Percentiles rank a stretch among this genome's conserved stretches.
phyloP scores from a whole-genome alignment of 345 rosid genomes.

The Turnera subulata region DNA sequence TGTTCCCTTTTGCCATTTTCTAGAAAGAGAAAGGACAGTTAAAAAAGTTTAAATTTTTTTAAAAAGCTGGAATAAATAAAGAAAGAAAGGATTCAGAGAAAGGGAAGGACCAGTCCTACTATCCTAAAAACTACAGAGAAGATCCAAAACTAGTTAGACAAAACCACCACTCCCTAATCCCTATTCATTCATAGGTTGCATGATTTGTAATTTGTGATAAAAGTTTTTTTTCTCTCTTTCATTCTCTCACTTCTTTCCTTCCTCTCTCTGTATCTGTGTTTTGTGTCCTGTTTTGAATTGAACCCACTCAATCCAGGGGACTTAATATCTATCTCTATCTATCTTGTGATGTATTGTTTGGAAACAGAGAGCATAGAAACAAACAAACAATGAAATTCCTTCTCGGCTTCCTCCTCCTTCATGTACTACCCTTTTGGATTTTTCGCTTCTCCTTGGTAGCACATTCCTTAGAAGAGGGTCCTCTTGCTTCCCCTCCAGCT shows the following conservation, averaged over 20 bases:
- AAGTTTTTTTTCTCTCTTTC: too few species aligned
- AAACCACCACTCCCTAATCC: too few species aligned
- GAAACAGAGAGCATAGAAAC: slow-evolving; percentile 4
- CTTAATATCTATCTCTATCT: slow-evolving; percentile 16
- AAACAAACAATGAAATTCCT: slow-evolving; percentile 38
- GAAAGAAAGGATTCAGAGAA: slow-evolving; percentile 3
- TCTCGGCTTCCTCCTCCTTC: slow-evolving; percentile 32
- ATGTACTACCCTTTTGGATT: slow-evolving; percentile 44
- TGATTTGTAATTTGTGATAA: not conserved
- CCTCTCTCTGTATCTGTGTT: slow-evolving; percentile 4
- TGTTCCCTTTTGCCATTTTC: slow-evolving; percentile 6
- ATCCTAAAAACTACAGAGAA: not conserved
- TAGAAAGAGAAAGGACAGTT: not conserved
- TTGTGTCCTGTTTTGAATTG: too few species aligned
- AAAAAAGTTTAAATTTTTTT: not conserved
- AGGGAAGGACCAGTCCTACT: not conserved
- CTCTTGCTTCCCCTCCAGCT: slow-evolving; percentile 32
- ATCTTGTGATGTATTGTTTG: slow-evolving; percentile 25
- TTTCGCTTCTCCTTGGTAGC: slow-evolving; percentile 11
- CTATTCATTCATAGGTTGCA: too few species aligned
- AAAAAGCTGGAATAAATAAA: not conserved
- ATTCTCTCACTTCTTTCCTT: not conserved
- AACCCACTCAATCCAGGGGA: not conserved
- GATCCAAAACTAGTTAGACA: not conserved
- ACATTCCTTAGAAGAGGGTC: slow-evolving; percentile 23